Evolutionary conservation across 129 eudicot genomes (phyloP), one percentile per base, ranked within the genome.

Genomic region (Flaveria bidentis): DNA sequence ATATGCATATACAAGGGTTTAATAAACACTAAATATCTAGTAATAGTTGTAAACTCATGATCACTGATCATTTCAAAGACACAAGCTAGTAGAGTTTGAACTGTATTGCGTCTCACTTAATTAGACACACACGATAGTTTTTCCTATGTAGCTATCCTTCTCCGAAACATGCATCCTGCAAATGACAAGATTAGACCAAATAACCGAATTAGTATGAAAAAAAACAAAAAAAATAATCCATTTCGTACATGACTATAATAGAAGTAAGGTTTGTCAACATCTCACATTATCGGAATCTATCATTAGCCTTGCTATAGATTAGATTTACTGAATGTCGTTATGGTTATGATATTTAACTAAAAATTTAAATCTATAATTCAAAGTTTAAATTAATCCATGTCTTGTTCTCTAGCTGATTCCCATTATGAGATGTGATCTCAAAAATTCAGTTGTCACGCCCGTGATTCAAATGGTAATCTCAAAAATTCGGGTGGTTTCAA

Each of bases 161-260:
- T 74, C 44, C 25, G 44, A 23, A 39, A 42, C 52, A 23, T 12
- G 52, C 66, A 42, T 72, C 57, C 78, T 74, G 78, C 78, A 74
- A 61, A 15, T 47, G 60, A 15, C 3, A 61, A 61, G 18, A 74
- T 10, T 23, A 58, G n/a, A 74, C 28, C 70, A 44, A 22, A 73
- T 73, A 60, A 60, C n/a, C 0, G 17, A 45, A 58, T 60, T 22
- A 13, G 44, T 55, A 36, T 52, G 22, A 16, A 52, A 3, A 18
- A 6, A 3, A n/a, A 6, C 1, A 5, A 53, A 52, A 53, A 52
- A n/a, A 16, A 53, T n/a, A n/a, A 15, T 50, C 5, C 18, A 12
- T 10, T 44, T 2, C 0, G 3, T 50, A 36, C 7, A 36, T 36
- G 41, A 36, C 41, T 36, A 4, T 4, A 36, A 36, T 36, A 36